phyloP scores from a whole-genome alignment of 257 asterid genomes.

The Solanum corneliomulleri region DNA sequence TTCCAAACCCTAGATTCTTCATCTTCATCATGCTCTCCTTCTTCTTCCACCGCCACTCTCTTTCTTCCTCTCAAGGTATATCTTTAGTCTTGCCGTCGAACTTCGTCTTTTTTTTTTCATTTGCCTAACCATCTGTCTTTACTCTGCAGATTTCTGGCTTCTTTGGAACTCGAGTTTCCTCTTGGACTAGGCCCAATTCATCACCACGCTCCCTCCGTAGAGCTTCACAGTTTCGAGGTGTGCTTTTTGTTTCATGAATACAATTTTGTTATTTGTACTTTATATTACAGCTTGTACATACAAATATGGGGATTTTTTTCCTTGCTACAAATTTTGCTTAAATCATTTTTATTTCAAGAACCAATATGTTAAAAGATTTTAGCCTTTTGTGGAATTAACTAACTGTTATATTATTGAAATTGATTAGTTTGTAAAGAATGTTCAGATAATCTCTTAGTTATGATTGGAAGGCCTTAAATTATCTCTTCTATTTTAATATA shows the following conservation, averaged over 20 bases:
- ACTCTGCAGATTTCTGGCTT: slow-evolving; percentile 25
- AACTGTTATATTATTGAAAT: background rate
- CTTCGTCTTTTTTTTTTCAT: background rate
- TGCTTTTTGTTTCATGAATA: background rate
- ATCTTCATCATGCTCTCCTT: background rate
- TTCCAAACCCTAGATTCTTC: background rate
- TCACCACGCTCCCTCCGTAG: background rate
- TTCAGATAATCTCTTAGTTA: background rate
- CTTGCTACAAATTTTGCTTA: background rate
- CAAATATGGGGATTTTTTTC: background rate
- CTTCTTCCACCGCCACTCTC: slow-evolving; percentile 4
- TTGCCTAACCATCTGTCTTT: background rate
- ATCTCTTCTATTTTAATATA: background rate
- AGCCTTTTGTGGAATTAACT: background rate
- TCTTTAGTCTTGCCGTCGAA: background rate
- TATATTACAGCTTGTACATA: background rate
- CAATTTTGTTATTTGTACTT: background rate
- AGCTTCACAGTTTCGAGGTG: background rate
- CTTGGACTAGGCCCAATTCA: slow-evolving; percentile 9
- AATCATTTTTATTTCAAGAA: background rate
- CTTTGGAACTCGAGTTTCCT: slow-evolving; percentile 16
- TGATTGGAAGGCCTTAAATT: background rate
- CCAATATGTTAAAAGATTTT: background rate
- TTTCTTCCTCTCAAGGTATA: slow-evolving; percentile 5
- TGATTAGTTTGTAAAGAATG: background rate